phyloP scores from a whole-genome alignment of 2,329 filamentous ascomycete species.

The Colletotrichum sp. region DNA sequence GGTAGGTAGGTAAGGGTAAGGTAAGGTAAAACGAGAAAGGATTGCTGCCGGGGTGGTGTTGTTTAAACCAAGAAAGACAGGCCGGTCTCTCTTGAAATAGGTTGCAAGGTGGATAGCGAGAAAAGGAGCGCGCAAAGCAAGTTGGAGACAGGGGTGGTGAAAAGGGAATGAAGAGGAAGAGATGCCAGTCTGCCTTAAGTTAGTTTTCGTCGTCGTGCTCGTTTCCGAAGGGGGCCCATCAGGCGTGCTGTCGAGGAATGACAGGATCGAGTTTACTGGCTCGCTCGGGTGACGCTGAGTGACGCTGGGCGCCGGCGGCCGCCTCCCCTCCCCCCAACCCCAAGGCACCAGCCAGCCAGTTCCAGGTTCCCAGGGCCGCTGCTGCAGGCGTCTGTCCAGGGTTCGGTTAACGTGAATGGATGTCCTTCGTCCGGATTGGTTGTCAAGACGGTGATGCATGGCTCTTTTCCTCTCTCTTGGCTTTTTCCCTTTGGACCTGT shows the following conservation, averaged over 20 bases:
- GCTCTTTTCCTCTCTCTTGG: background rate
- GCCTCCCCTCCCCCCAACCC: background rate
- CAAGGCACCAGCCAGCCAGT: background rate
- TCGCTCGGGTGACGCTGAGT: background rate
- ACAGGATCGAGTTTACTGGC: background rate
- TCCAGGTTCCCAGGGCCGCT: background rate
- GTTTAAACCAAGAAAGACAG: background rate
- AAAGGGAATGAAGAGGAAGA: background rate
- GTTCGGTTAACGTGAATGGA: background rate
- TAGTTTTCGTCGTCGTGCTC: background rate
- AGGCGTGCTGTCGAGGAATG: background rate
- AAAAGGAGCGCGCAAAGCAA: background rate
- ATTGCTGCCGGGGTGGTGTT: background rate
- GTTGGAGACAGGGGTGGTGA: background rate
- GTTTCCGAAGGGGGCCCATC: background rate
- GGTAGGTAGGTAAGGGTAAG: background rate
- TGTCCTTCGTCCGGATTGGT: background rate
- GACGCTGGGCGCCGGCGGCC: background rate
- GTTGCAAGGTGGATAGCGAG: background rate
- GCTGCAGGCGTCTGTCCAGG: background rate
- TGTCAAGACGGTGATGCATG: background rate
- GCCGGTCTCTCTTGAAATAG: background rate
- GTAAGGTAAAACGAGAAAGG: background rate
- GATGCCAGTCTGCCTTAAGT: background rate
- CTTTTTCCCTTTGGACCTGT: too few relatives aligned